phyloP scores from a whole-genome alignment of 352 stramenopile genomes.

The Pythium dissotocum region DNA sequence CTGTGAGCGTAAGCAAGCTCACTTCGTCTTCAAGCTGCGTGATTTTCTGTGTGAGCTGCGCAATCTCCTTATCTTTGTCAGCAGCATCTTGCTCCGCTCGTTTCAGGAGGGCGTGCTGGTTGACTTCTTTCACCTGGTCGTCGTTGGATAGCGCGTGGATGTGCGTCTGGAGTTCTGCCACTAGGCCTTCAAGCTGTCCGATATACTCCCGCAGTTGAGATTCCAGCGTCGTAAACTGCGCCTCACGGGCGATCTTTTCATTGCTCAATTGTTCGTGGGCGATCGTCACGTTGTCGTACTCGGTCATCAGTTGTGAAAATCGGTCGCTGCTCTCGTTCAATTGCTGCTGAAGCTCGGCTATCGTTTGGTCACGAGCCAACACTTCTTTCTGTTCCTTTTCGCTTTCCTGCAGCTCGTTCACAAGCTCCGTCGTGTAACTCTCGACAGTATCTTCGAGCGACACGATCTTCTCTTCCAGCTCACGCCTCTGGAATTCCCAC shows the following conservation, averaged over 20 bases:
- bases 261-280: constrained; percentile 39
- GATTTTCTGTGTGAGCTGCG: constrained; percentile 36
- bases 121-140: constrained; percentile 37
- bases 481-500: constrained; percentile 43
- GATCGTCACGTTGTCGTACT: constrained; percentile 52
- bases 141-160: constrained; percentile 29
- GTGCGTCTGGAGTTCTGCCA: constrained; percentile 28
- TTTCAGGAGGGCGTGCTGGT: constrained; percentile 39
- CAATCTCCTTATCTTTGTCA: constrained; percentile 39
- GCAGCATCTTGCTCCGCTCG: constrained; percentile 37
- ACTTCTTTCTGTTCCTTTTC: constrained; percentile 48
- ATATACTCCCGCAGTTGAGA: constrained; percentile 31
- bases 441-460: constrained; percentile 55
- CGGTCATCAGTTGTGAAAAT: constrained; percentile 50
- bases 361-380: constrained; percentile 34
- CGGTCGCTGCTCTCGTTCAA: constrained; percentile 58
- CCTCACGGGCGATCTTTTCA: constrained; percentile 29
- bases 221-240: constrained; percentile 30
- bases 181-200: constrained; percentile 24
- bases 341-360: constrained; percentile 48
- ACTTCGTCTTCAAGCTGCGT: constrained; percentile 55
- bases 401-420: constrained; percentile 49
- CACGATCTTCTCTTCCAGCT: constrained; percentile 53
- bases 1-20: constrained; percentile 41
- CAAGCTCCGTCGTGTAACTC: constrained; percentile 48